Evolutionary conservation across 2,329 filamentous ascomycete genomes (phyloP), one percentile per base, ranked within the genome.

Genomic region (Aspergillus sp.): DNA sequence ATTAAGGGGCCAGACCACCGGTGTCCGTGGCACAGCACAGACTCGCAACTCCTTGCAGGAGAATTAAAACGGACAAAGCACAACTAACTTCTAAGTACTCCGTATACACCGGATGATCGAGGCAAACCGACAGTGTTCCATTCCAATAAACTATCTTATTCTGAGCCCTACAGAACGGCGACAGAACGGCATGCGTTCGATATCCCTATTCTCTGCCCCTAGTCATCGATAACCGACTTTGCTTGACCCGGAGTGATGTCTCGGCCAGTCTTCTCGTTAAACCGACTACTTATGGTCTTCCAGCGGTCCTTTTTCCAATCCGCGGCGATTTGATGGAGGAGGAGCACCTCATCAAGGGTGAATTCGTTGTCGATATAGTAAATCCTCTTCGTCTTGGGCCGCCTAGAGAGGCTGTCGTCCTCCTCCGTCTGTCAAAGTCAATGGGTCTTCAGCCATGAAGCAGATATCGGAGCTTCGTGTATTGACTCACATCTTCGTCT

Each of bases 201-300:
- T 39, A 54, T 55, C 40, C n/a, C 12, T 48, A 35, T 24, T 17
- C 44, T 21, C 14, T 37, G 17, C 44, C 21, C 33, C 39, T 58
- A 60, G 31, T 52, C 35, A 24, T 61, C 43, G 48, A 62, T 21
- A 39, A 63, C 44, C 40, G 64, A 61, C 56, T 63, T 69, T 15
- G 67, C 68, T 53, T 78, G 73, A 3, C 78, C 73, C 1, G 77
- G 72, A 61, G 75, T 71, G 24, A 83, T 62, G 3, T 71, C 68
- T 41, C 79, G 71, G 2, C 80, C 80, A 1, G 80, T 84, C 67
- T 75, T 75, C 54, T 82, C 79, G 54, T 71, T 77, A 70, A 83
- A 83, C 23, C 71, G 69, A 52, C 75, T 77, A 47, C 78, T 77
- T 2, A 84, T 70, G 5, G 77, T 67, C 14, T 77, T 60, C 81